Evolutionary conservation across 306 rosid species (phyloP), one percentile per base, ranked within the genome.

Genomic region (Cajanus cajan): DNA sequence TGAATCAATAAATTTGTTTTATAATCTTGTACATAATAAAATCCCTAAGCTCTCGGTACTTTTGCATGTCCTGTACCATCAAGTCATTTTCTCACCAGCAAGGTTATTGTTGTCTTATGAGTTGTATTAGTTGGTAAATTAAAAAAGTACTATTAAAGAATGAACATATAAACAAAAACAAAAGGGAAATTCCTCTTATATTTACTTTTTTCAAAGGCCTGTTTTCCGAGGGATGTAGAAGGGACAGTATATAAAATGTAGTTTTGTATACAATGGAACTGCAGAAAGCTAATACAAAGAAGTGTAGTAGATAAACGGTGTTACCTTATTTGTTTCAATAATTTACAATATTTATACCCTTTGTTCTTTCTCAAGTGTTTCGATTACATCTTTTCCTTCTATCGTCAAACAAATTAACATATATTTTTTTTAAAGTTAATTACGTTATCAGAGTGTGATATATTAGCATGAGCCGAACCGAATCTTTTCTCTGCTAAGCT

Each of bases 71-170:
- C 44, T 65, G 71, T 51, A 66, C 80, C 84, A 54, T 67, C 58
- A 59, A 44, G 84, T 74, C 84, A 74, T 74, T 59, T 74, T 81
- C 84, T 31, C 76, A 74, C 80, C 84, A 34, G 80, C 80, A 59
- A 59, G 39, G 70, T 40, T 67, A 67, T 85, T 81, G 85, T 85
- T 85, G 71, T 72, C 80, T 77, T 41, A 31, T 77, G 72, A 63
- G 21, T 67, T 62, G 45, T 34, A 71, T 80, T 18, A 31, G 58
- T 70, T 44, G 76, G 76, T 63, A 63, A 70, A 70, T 70, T 63
- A 14, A 74, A 65, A n/a, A 83, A 68, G 22, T 40, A 44, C 63
- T 48, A 33, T 33, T 18, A 0, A 22, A 31, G 13, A 16, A 41
- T 12, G 21, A 25, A 37, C 47, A 1, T 22, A 36, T 80, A 21